These are phyloP conservation scores for Lentinula guzmanii DNA, from an alignment of 768 basidiomycete species.

Conservation along the genomic window DNA sequence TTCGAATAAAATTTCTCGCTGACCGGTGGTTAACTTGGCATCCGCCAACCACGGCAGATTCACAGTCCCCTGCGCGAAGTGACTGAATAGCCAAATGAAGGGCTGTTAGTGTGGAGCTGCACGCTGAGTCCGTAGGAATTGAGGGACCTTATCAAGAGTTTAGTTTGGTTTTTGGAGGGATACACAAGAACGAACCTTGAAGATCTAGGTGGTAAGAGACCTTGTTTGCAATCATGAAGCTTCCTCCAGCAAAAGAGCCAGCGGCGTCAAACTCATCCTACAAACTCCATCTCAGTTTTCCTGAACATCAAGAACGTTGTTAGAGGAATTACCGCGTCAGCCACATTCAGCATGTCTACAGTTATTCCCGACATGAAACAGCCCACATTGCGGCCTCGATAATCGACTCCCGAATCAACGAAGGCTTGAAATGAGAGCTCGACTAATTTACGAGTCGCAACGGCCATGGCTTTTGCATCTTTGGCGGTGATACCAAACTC, in stretches of 20 bases:
- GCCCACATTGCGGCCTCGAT: slow-evolving; percentile 28
- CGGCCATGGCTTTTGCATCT: slow-evolving; percentile 22
- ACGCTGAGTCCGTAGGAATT: slow-evolving; percentile 42
- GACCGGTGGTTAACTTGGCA: slow-evolving; percentile 36
- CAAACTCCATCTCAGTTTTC: neutral
- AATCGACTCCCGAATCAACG: slow-evolving; percentile 36
- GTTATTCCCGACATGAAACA: slow-evolving; percentile 28
- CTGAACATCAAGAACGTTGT: too few relatives aligned
- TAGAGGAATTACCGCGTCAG: slow-evolving; percentile 19
- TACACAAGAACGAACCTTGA: slow-evolving; percentile 11
- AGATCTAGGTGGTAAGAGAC: slow-evolving; percentile 35
- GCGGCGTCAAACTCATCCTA: slow-evolving; percentile 28
- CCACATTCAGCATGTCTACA: slow-evolving; percentile 17
- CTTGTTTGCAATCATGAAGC: slow-evolving; percentile 31
- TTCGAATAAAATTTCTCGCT: neutral
- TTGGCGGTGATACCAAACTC: slow-evolving; percentile 25
- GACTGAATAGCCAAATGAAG: slow-evolving; percentile 43
- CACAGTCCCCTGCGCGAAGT: slow-evolving; percentile 35
- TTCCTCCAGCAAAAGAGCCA: slow-evolving; percentile 26
- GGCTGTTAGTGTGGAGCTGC: slow-evolving; percentile 35
- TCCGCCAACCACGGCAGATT: slow-evolving; percentile 41
- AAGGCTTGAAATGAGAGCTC: slow-evolving; percentile 27
- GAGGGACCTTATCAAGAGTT: slow-evolving; percentile 28
- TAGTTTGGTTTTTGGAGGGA: neutral
- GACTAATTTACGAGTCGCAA: slow-evolving; percentile 21